Evolutionary conservation across 495 filamentous ascomycete species (phyloP).

Genomic region (Penicillium argentinense): DNA sequence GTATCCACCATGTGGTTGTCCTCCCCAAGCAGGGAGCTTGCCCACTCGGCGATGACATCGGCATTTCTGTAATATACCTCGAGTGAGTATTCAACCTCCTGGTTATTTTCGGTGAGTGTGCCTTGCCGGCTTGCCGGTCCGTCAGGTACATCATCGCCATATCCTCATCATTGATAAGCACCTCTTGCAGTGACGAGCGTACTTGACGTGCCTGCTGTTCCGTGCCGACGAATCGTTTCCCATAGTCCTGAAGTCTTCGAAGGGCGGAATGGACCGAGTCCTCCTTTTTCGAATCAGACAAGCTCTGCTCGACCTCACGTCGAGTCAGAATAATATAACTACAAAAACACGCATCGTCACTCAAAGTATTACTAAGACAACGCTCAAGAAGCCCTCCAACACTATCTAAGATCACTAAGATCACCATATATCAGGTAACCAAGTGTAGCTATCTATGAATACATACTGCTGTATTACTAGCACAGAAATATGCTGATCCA

Average conservation of each 20-base stretch:
- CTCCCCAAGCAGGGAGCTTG: constrained; percentile 20
- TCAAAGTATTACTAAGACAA: too few relatives aligned
- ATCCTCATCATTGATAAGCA: constrained; percentile 32
- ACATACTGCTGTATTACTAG: too few relatives aligned
- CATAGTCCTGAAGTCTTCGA: constrained; percentile 19
- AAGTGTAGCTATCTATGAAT: too few relatives aligned
- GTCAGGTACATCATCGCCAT: constrained; percentile 45
- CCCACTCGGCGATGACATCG: constrained; percentile 27
- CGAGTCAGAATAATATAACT: too few relatives aligned
- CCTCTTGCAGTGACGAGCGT: constrained; percentile 25
- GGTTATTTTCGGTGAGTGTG: constrained; percentile 30
- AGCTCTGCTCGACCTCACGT: constrained; percentile 13
- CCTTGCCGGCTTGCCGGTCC: constrained; percentile 33
- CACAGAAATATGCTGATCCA: too few relatives aligned
- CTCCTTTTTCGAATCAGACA: constrained; percentile 24
- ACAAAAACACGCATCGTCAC: too few relatives aligned
- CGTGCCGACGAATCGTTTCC: constrained; percentile 23
- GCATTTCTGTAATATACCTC: constrained; percentile 36
- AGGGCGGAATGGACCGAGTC: constrained; percentile 18
- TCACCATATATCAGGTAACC: too few relatives aligned
- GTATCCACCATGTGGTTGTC: constrained; percentile 28
- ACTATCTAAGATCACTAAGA: too few relatives aligned
- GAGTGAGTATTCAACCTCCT: constrained; percentile 36
- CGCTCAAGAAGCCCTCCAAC: too few relatives aligned
- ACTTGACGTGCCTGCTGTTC: constrained; percentile 32